These are phyloP conservation scores for Bolboschoenoplectus hybrid DNA, from an alignment of 202 grass and related monocot species.

Conservation along the genomic window DNA sequence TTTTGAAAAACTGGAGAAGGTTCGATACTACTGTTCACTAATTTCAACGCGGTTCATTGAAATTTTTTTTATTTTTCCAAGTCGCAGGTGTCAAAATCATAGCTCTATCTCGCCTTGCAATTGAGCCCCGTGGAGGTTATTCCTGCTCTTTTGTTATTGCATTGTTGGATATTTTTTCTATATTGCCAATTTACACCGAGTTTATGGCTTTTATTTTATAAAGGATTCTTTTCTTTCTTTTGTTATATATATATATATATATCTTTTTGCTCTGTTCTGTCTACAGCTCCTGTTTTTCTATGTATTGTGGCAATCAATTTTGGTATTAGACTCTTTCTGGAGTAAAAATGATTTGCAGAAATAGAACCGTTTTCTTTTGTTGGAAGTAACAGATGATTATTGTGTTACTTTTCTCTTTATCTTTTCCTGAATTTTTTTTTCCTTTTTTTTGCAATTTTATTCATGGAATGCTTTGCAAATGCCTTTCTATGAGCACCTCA, in stretches of 20 bases:
- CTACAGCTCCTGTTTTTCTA: background rate
- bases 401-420: background rate
- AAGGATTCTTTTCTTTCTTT: background rate
- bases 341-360: background rate
- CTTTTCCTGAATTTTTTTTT: background rate
- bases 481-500: background rate
- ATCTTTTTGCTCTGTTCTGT: background rate
- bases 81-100: conserved; percentile 35
- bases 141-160: background rate
- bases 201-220: background rate
- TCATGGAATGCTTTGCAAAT: background rate
- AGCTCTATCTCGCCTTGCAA: conserved; percentile 34
- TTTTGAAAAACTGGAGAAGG: conserved; percentile 93
- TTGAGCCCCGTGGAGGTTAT: background rate
- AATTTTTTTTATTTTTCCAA: conserved; percentile 17
- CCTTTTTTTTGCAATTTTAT: background rate
- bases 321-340: background rate
- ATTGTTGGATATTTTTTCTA: background rate
- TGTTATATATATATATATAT: background rate
- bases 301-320: background rate
- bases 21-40: conserved; percentile 5
- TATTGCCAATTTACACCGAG: background rate
- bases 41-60: conserved; percentile 22
- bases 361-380: background rate
- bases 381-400: background rate